phyloP scores from a whole-genome alignment of 2,329 filamentous ascomycete species.

The Madurella mycetomatis region DNA sequence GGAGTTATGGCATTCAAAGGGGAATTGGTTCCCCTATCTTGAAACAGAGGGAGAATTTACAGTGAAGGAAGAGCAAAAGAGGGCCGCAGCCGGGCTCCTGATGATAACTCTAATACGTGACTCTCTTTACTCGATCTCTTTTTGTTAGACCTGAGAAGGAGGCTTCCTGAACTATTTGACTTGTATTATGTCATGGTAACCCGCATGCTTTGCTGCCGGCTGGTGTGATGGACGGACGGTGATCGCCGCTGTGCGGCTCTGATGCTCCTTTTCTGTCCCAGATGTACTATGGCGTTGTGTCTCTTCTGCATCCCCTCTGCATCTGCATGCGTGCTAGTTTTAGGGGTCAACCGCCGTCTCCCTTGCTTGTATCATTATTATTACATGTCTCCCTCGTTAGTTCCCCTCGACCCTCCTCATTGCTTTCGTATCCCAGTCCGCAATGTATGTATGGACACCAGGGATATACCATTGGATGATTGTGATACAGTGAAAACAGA shows the following conservation, averaged over 20 bases:
- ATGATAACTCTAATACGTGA: slow-evolving; percentile 2
- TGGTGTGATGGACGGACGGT: too few relatives aligned
- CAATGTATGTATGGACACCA: not conserved
- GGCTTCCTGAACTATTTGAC: not conserved
- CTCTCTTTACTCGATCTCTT: slow-evolving; percentile 3
- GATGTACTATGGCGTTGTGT: too few relatives aligned
- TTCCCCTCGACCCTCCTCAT: not conserved
- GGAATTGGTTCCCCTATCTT: not conserved
- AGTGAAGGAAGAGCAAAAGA: not conserved
- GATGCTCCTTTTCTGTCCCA: too few relatives aligned
- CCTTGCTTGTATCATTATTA: not conserved
- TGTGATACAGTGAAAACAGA: not conserved
- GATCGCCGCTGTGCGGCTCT: too few relatives aligned
- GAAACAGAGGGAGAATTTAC: not conserved
- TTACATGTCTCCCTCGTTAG: not conserved
- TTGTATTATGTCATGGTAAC: not conserved
- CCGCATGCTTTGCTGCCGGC: too few relatives aligned
- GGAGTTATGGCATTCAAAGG: not conserved
- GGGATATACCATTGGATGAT: not conserved
- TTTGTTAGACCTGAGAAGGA: not conserved
- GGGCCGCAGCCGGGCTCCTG: not conserved
- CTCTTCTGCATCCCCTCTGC: too few relatives aligned
- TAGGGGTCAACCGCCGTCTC: not conserved
- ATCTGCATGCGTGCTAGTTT: too few relatives aligned
- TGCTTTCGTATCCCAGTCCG: not conserved